Evolutionary conservation across 371 early-diverging fungal species (phyloP).

Genomic region (Vairimorpha necatrix): DNA sequence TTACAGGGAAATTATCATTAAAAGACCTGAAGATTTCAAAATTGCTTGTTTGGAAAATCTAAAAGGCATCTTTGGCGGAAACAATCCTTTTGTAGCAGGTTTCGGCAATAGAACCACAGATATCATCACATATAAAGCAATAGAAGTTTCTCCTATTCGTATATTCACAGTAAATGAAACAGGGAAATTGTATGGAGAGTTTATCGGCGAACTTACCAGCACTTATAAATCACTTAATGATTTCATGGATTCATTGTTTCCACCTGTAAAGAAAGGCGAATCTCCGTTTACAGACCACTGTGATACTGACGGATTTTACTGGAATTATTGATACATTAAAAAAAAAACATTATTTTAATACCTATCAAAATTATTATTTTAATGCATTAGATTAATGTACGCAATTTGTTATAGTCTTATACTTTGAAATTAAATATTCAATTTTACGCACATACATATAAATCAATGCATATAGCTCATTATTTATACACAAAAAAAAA

Average conservation of each 20-base stretch:
- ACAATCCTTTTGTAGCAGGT: constrained; percentile 85
- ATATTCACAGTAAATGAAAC: constrained; percentile 90
- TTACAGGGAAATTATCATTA: constrained; percentile 78
- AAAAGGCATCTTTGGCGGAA: constrained; percentile 69
- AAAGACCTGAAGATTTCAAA: constrained; percentile 91
- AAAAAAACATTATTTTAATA: too few species aligned
- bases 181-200: constrained; percentile 82
- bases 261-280: constrained; percentile 65
- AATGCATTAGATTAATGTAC: neutral
- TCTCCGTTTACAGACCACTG: constrained; percentile 18
- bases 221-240: constrained; percentile 67
- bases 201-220: constrained; percentile 10
- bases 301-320: constrained; percentile 45
- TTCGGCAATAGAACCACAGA: constrained; percentile 93
- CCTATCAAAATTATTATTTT: neutral
- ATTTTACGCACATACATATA: too few species aligned
- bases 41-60: constrained; percentile 89
- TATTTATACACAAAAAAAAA: too few species aligned
- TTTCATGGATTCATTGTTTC: constrained; percentile 88
- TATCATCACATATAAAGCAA: constrained; percentile 83
- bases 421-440: too few species aligned
- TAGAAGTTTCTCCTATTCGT: constrained; percentile 79
- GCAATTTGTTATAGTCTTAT: neutral
- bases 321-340: constrained; percentile 4
- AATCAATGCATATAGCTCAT: too few species aligned